Percentiles rank a stretch among this genome's conserved stretches.
These are phyloP conservation scores for Lolium multiflorum DNA, from an alignment of 176 grass and related monocot species.

Conservation along the genomic window DNA sequence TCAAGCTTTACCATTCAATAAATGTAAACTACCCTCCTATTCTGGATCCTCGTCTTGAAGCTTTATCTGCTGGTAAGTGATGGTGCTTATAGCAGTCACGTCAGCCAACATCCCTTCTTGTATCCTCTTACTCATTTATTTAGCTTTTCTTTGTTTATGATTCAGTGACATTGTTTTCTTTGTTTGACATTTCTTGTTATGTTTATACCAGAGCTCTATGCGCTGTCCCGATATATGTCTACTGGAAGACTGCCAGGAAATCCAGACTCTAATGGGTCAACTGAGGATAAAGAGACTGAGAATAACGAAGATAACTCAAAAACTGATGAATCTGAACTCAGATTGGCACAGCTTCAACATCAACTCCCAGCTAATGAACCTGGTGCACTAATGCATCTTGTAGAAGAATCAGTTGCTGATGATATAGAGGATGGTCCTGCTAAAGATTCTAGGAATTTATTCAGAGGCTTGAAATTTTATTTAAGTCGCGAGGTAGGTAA, in stretches of 20 bases:
- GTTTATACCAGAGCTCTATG: slow-evolving; percentile 80
- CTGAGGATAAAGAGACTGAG: slow-evolving; percentile 52
- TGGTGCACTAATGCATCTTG: slow-evolving; percentile 90
- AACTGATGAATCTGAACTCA: slow-evolving; percentile 80
- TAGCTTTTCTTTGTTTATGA: neutral
- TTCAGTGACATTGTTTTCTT: neutral
- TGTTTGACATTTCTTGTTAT: slow-evolving; percentile 34
- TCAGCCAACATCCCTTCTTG: neutral
- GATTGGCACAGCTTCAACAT: slow-evolving; percentile 90
- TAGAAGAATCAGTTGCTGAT: slow-evolving; percentile 71
- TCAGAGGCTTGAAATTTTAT: slow-evolving; percentile 89
- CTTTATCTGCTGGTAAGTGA: slow-evolving; percentile 82
- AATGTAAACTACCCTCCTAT: slow-evolving; percentile 97
- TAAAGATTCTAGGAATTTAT: slow-evolving; percentile 82
- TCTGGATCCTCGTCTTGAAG: slow-evolving; percentile 87
- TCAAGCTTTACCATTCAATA: slow-evolving; percentile 99
- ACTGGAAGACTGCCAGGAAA: slow-evolving; percentile 51
- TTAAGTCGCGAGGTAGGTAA: slow-evolving; percentile 87
- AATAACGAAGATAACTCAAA: slow-evolving; percentile 50
- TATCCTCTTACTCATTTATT: neutral
- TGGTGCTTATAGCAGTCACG: slow-evolving; percentile 16
- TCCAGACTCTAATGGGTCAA: slow-evolving; percentile 37
- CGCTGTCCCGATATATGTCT: slow-evolving; percentile 79
- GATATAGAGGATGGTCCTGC: slow-evolving; percentile 63
- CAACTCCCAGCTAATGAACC: slow-evolving; percentile 94